These are phyloP conservation scores for Pichia cabralensis DNA, from an alignment of 805 yeast species.

Conservation along the genomic window DNA sequence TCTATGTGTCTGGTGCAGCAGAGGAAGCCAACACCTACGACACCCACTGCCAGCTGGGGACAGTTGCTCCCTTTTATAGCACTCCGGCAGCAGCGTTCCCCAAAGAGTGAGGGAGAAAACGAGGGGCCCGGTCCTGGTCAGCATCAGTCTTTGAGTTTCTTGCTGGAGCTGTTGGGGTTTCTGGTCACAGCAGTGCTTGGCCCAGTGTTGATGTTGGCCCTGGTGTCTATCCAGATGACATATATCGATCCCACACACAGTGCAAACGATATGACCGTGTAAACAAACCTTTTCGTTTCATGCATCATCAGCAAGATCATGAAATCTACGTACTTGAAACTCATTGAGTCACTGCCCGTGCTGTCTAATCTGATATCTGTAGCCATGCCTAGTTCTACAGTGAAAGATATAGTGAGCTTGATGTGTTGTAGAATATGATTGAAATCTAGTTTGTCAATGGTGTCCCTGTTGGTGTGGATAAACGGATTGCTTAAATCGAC, in stretches of 20 bases:
- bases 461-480: constrained; percentile 73
- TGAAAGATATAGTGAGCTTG: constrained; percentile 64
- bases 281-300: constrained; percentile 11
- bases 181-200: too few relatives aligned
- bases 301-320: constrained; percentile 9
- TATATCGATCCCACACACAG: constrained; percentile 3
- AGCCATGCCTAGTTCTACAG: constrained; percentile 53
- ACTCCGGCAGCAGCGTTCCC: too few relatives aligned
- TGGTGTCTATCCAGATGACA: constrained; percentile 1
- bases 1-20: too few relatives aligned
- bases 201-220: too few relatives aligned
- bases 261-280: constrained; percentile 3
- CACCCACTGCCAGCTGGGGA: too few relatives aligned
- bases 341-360: constrained; percentile 2
- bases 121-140: too few relatives aligned
- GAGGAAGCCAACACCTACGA: too few relatives aligned
- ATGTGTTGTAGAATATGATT: constrained; percentile 75
- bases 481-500: constrained; percentile 53
- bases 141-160: too few relatives aligned
- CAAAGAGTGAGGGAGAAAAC: too few relatives aligned
- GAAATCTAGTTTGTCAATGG: constrained; percentile 69
- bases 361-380: constrained; percentile 2
- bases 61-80: too few relatives aligned
- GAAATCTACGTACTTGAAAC: constrained; percentile 13
- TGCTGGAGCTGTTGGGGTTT: too few relatives aligned